Percentiles rank a stretch among this genome's conserved stretches.
Conservation (phyloP, 2,329 filamentous ascomycete species). For the Penicillium aurantiogriseum region DNA sequence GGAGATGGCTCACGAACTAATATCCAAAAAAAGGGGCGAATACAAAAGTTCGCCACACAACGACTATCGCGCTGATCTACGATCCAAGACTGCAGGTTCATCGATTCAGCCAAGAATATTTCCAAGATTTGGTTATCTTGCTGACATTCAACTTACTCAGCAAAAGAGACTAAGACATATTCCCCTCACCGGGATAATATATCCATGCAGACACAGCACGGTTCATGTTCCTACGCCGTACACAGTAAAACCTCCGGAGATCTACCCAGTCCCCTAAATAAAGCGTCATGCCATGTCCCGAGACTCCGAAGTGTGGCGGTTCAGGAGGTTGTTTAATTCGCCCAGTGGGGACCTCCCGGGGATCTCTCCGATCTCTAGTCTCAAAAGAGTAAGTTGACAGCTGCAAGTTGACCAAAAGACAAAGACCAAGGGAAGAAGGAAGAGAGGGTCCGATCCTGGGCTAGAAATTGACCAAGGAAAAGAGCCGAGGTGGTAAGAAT, state of each 20-base stretch:
- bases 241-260: constrained; percentile 23
- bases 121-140: neutral
- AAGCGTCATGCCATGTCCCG: neutral
- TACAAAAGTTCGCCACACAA: neutral
- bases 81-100: neutral
- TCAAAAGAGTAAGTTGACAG: constrained; percentile 33
- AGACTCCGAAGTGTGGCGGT: constrained; percentile 11
- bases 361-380: constrained; percentile 33
- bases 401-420: constrained; percentile 18
- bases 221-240: constrained; percentile 18
- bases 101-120: neutral
- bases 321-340: constrained; percentile 18
- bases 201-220: constrained; percentile 13
- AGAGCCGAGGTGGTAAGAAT: neutral
- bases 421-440: constrained; percentile 5
- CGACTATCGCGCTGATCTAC: neutral
- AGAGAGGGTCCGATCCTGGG: constrained; percentile 1
- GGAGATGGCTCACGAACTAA: neutral
- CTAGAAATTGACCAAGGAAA: neutral
- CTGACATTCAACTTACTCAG: neutral
- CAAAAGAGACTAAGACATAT: neutral
- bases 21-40: neutral
- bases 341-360: constrained; percentile 24
- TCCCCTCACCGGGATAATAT: neutral
- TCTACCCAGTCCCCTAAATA: neutral